These are phyloP conservation scores for Schizophyllum commune DNA, from an alignment of 1,284 basidiomycete species.

Conservation along the genomic window DNA sequence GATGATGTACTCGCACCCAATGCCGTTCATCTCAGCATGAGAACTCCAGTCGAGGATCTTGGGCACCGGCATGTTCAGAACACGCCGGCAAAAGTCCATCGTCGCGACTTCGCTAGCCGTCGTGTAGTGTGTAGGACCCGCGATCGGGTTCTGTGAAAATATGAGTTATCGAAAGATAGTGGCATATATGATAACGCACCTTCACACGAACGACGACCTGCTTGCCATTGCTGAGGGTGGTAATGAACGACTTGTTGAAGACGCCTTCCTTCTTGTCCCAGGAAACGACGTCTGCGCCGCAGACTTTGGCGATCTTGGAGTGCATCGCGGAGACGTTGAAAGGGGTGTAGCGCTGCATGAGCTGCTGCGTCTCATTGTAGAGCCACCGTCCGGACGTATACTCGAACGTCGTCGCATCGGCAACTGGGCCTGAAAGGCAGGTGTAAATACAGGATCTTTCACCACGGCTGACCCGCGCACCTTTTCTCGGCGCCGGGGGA, in stretches of 20 bases:
- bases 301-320: not conserved
- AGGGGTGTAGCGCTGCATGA: not conserved
- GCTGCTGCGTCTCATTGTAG: slow-evolving; percentile 3
- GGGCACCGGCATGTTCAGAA: slow-evolving; percentile 24
- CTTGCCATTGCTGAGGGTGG: not conserved
- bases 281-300: not conserved
- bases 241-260: not conserved
- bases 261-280: not conserved
- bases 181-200: slow-evolving; percentile 13
- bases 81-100: slow-evolving; percentile 23
- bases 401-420: not conserved
- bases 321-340: slow-evolving; percentile 1
- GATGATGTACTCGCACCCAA: slow-evolving; percentile 31
- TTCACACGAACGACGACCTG: not conserved
- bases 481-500: not conserved
- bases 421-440: not conserved
- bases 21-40: slow-evolving; percentile 14
- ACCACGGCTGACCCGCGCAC: not conserved
- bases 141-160: slow-evolving; percentile 13
- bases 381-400: slow-evolving; percentile 6
- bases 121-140: slow-evolving; percentile 21
- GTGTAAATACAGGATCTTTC: not conserved
- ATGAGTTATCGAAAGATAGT: slow-evolving; percentile 9
- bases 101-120: slow-evolving; percentile 35
- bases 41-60: slow-evolving; percentile 25